Evolutionary conservation across 1,284 basidiomycete species (phyloP), one percentile per base, ranked within the genome.

Genomic region (Sparassis latifolia): DNA sequence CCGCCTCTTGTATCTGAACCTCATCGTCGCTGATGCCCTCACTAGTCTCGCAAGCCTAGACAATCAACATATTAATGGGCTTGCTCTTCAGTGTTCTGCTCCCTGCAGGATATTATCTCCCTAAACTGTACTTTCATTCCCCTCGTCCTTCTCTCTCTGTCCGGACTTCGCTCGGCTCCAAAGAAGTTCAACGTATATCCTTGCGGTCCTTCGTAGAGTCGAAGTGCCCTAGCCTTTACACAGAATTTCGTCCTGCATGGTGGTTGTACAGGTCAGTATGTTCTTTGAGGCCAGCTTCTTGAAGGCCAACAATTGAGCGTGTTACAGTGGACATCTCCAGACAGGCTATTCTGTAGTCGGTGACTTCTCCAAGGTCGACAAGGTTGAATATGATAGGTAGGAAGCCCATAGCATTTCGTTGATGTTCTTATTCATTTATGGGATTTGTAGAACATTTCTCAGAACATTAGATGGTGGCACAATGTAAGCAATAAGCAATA

Each of bases 281-380:
- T 12, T 42, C 20, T 42, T 42, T 27, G 35, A 38, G 9, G 35
- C 35, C 20, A 20, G 20, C 20, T 20, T 20, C 20, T 20, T 20
- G 20, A 20, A 37, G 35, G 35, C 35, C 35, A 37, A 6, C 7
- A 37, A 28, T 9, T 42, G 40, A 42, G 6, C 40, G 40, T 28
- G 9, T 27, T 42, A 27, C 27, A 87, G 84, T 61, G 86, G 85
- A 12, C 85, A 89, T 63, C 58, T 86, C 39, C 86, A 89, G 59
- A 88, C 86, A 4, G 61, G 79, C 10, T 87, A 86, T 52, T 82
- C 78, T 53, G 81, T 80, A 5, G 42, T 81, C 5, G 86, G 84
- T 10, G 77, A 89, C 65, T 93, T 94, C 58, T 80, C 81, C 2
- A 80, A 81, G 51, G 73, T 79, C 40, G 87, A 94, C 66, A 73